phyloP scores from a whole-genome alignment of 2,329 filamentous ascomycete genomes.

The Cadophora luteo-olivacea region DNA sequence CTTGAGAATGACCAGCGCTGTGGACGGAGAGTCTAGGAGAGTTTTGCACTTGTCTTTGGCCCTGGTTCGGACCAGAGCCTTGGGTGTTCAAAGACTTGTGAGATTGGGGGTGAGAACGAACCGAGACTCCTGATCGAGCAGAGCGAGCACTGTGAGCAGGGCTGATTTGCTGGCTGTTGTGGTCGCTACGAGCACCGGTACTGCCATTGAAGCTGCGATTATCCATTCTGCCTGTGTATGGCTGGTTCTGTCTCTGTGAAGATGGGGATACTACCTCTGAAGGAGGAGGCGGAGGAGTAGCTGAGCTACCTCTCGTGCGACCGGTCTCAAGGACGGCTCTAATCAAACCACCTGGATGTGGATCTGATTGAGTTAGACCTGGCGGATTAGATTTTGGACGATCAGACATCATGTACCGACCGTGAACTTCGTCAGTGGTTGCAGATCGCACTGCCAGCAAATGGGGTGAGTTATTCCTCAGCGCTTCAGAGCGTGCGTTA shows the following conservation, averaged over 20 bases:
- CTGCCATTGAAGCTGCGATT: conserved; percentile 7
- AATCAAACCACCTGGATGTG: conserved; percentile 19
- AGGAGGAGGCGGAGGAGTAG: conserved; percentile 21
- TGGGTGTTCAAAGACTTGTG: not conserved
- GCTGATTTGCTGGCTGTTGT: not conserved
- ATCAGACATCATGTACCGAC: conserved; percentile 20
- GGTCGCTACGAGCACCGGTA: not conserved
- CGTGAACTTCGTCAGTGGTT: not conserved
- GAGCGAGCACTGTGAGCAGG: not conserved
- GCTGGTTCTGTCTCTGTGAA: conserved; percentile 20
- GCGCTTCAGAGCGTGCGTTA: not conserved
- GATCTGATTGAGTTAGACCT: conserved; percentile 4
- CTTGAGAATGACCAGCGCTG: not conserved
- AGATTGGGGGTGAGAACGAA: conserved; percentile 4
- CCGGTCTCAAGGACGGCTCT: conserved; percentile 21
- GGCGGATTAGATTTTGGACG: not conserved
- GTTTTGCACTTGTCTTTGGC: not conserved
- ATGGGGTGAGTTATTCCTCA: not conserved
- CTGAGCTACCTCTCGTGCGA: conserved; percentile 23
- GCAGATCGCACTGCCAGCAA: conserved; percentile 1
- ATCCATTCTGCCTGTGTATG: conserved; percentile 26
- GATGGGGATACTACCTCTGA: conserved; percentile 25
- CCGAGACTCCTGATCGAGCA: not conserved
- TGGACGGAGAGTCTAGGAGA: not conserved
- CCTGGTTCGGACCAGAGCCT: not conserved